phyloP scores from a whole-genome alignment of 768 basidiomycete genomes.

The Lactifluus pinguis region DNA sequence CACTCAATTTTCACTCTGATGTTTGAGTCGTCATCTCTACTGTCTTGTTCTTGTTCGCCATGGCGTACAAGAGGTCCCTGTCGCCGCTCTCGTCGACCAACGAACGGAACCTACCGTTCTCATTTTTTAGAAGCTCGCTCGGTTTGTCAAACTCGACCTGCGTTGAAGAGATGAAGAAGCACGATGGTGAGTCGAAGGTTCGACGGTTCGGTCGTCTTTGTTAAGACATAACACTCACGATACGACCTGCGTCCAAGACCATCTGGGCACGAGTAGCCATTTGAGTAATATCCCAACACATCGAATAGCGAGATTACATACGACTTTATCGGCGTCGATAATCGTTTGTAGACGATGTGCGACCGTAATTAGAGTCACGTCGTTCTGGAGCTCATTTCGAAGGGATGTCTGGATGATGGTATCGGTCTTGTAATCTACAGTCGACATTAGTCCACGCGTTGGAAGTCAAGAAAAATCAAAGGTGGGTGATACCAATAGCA shows the following conservation, averaged over 20 bases:
- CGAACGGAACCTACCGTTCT: conserved; percentile 28
- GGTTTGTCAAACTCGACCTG: conserved; percentile 42
- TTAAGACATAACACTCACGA: conserved; percentile 25
- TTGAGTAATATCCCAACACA: background rate
- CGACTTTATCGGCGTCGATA: conserved; percentile 54
- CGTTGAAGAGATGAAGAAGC: background rate
- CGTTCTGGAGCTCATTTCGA: conserved; percentile 34
- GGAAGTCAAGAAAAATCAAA: background rate
- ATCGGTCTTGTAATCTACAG: conserved; percentile 47
- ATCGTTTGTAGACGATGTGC: conserved; percentile 52
- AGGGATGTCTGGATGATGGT: conserved; percentile 48
- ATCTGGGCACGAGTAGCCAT: conserved; percentile 23
- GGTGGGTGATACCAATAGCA: conserved; percentile 29
- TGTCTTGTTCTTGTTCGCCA: conserved; percentile 11
- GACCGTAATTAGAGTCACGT: conserved; percentile 46
- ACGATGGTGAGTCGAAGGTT: background rate
- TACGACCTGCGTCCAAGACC: conserved; percentile 35
- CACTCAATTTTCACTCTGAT: background rate
- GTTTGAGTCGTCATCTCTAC: background rate
- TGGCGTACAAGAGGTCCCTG: conserved; percentile 27
- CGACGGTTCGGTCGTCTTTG: background rate
- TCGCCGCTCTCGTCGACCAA: conserved; percentile 35
- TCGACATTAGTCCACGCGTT: background rate
- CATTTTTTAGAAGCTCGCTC: conserved; percentile 29
- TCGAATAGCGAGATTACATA: conserved; percentile 20